Conservation (phyloP, 2,329 filamentous ascomycete genomes). For the Bipolaris cookei region DNA sequence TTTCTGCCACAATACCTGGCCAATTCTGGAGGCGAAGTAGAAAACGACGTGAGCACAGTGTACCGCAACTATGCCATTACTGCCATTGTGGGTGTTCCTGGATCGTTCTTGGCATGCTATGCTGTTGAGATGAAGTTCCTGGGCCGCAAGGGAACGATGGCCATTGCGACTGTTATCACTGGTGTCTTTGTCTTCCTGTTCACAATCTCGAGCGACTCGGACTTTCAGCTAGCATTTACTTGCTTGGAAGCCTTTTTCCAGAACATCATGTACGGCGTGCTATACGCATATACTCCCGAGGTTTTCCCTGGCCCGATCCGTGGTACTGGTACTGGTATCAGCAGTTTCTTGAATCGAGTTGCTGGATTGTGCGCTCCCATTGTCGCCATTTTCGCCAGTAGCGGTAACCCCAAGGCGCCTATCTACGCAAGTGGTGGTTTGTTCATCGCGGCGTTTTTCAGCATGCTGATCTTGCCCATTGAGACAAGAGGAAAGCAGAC, state of each 20-base stretch:
- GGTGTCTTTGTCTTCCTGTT: constrained; percentile 74
- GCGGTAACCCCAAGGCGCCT: constrained; percentile 49
- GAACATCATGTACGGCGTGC: constrained; percentile 65
- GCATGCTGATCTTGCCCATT: constrained; percentile 52
- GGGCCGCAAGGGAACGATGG: constrained; percentile 75
- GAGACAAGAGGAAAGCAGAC: constrained; percentile 53
- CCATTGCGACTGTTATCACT: constrained; percentile 69
- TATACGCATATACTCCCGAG: constrained; percentile 79
- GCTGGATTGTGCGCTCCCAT: constrained; percentile 72
- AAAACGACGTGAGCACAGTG: constrained; percentile 48
- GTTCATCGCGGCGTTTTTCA: constrained; percentile 53
- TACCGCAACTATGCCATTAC: constrained; percentile 87
- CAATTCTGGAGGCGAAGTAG: constrained; percentile 54
- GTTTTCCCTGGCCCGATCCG: constrained; percentile 75
- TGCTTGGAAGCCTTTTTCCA: constrained; percentile 74
- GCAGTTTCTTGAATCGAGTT: constrained; percentile 72
- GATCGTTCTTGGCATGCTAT: constrained; percentile 75
- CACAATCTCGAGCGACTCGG: constrained; percentile 62
- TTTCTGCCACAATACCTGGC: constrained; percentile 88
- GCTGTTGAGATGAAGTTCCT: constrained; percentile 74
- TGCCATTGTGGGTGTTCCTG: constrained; percentile 76
- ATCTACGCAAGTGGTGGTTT: constrained; percentile 54
- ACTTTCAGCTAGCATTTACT: constrained; percentile 68
- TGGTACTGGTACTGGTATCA: constrained; percentile 74
- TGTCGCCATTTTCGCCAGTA: constrained; percentile 60